Conservation (phyloP, 768 basidiomycete species). For the Zangia roseola region DNA sequence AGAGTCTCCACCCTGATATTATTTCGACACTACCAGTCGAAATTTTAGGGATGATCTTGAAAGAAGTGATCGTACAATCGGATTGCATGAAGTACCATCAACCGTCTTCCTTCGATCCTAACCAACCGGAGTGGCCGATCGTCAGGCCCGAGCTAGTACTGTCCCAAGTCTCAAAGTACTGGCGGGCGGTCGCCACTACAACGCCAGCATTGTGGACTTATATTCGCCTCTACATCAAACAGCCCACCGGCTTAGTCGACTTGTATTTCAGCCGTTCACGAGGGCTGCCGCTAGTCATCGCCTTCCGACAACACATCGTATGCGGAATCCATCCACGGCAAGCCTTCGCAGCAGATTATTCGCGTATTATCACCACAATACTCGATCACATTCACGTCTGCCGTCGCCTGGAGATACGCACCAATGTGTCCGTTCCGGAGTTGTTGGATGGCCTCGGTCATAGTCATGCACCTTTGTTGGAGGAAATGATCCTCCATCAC, state of each 20-base stretch:
- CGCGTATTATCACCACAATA: constrained; percentile 23
- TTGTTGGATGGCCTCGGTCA: constrained; percentile 22
- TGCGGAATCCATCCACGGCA: constrained; percentile 21
- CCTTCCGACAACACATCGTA: constrained; percentile 23
- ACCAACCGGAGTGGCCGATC: constrained; percentile 10
- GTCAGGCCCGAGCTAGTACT: constrained; percentile 33
- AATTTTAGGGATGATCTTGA: constrained; percentile 27
- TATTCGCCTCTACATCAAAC: constrained; percentile 25
- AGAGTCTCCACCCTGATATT: constrained; percentile 1
- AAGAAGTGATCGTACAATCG: constrained; percentile 14
- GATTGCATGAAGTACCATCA: constrained; percentile 1
- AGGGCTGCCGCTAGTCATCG: constrained; percentile 21
- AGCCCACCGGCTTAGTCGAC: constrained; percentile 25
- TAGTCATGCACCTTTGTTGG: constrained; percentile 23
- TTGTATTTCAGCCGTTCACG: constrained; percentile 27
- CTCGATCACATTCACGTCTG: constrained; percentile 28
- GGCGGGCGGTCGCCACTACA: constrained; percentile 40
- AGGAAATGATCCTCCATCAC: constrained; percentile 27
- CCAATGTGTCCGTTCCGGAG: constrained; percentile 23
- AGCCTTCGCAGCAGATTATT: constrained; percentile 19
- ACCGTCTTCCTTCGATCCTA: background rate
- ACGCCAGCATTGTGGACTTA: constrained; percentile 42
- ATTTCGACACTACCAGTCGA: constrained; percentile 27
- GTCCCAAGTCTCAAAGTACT: constrained; percentile 42
- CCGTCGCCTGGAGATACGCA: constrained; percentile 26